These are phyloP conservation scores for Cyclostephanos tholiformis DNA, from an alignment of 108 stramenopile genomes.

Conservation along the genomic window DNA sequence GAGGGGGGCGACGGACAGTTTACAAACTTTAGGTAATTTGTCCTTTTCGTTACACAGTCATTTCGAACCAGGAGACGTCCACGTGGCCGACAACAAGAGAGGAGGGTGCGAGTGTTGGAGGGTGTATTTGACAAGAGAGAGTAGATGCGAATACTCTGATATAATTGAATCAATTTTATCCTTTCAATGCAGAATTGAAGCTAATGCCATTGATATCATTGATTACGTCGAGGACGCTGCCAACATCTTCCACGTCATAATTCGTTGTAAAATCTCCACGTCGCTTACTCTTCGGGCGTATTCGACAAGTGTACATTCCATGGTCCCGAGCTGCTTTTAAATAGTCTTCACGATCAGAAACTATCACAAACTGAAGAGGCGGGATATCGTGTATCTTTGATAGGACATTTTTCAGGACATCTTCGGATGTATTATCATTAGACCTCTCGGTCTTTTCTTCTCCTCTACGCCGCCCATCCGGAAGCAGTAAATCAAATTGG, in stretches of 20 bases:
- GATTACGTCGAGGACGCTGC: slow-evolving; percentile 69
- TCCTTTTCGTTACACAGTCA: too few relatives aligned
- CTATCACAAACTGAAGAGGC: slow-evolving; percentile 53
- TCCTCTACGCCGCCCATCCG: slow-evolving; percentile 47
- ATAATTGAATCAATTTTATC: not conserved
- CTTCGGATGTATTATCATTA: slow-evolving; percentile 53
- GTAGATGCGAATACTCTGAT: too few relatives aligned
- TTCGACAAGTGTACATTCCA: slow-evolving; percentile 77
- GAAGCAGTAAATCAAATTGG: slow-evolving; percentile 43
- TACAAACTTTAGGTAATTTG: too few relatives aligned
- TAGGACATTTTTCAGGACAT: slow-evolving; percentile 26
- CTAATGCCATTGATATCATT: slow-evolving; percentile 88
- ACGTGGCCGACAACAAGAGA: too few relatives aligned
- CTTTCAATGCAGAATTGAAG: slow-evolving; percentile 70
- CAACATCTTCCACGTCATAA: slow-evolving; percentile 62
- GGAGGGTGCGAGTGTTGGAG: too few relatives aligned
- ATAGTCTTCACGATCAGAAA: slow-evolving; percentile 80
- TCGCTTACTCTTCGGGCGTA: slow-evolving; percentile 60
- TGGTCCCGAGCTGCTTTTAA: slow-evolving; percentile 67
- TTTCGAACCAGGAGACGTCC: too few relatives aligned
- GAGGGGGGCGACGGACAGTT: too few relatives aligned
- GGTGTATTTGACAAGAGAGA: too few relatives aligned
- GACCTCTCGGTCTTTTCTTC: slow-evolving; percentile 25
- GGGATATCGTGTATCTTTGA: slow-evolving; percentile 28
- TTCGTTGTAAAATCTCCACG: slow-evolving; percentile 79